Percentiles rank a stretch among this genome's conserved stretches.
Evolutionary conservation across 148 eudicot species (phyloP).

Genomic region (Chenopodium album): DNA sequence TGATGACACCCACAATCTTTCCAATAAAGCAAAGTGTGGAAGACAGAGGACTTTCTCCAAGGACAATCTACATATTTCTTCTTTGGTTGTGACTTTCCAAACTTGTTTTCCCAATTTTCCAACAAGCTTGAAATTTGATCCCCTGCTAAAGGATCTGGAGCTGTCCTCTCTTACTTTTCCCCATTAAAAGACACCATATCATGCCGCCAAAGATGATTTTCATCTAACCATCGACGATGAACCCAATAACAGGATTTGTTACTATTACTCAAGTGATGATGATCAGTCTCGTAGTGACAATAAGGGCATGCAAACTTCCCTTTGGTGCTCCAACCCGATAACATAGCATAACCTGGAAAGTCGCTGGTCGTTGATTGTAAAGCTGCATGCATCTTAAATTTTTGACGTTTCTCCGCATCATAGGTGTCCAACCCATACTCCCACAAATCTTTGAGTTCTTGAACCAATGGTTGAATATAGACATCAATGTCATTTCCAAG

Average conservation of each 20-base stretch:
- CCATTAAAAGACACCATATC: too few relatives aligned
- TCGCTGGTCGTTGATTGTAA: neutral
- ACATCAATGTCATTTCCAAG: too few relatives aligned
- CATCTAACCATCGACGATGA: too few relatives aligned
- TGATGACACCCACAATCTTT: neutral
- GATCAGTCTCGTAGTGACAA: too few relatives aligned
- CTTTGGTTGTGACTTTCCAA: neutral
- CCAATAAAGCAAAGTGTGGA: slow-evolving; percentile 6
- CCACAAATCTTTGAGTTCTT: neutral
- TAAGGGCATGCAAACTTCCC: too few relatives aligned
- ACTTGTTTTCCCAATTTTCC: neutral
- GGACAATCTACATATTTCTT: neutral
- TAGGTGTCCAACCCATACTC: neutral
- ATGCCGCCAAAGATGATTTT: too few relatives aligned
- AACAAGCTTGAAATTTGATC: neutral
- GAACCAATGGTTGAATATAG: too few relatives aligned
- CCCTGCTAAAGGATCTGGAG: neutral
- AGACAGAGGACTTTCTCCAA: slow-evolving; percentile 13
- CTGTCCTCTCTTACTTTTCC: neutral
- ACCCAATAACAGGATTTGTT: too few relatives aligned
- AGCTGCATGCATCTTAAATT: slow-evolving; percentile 7
- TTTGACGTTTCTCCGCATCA: neutral
- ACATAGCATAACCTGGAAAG: too few relatives aligned
- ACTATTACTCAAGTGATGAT: too few relatives aligned
- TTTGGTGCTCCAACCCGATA: too few relatives aligned